These are phyloP conservation scores for Tolypocladium endophyticum DNA, from an alignment of 2,329 filamentous ascomycete genomes.

Conservation along the genomic window DNA sequence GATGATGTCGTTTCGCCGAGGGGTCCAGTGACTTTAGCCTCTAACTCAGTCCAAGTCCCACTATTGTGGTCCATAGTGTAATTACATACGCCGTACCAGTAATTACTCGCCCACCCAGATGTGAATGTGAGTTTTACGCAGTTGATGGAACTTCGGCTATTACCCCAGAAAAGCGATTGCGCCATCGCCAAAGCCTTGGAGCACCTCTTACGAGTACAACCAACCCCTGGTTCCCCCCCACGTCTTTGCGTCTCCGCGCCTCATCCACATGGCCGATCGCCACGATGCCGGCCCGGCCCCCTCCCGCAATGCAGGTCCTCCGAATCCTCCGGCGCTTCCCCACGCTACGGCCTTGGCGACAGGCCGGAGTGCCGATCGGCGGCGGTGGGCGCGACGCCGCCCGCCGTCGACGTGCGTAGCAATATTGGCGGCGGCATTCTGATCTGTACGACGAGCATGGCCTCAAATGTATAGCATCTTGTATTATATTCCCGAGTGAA, in stretches of 20 bases:
- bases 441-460: constrained; percentile 21
- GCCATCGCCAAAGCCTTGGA: background rate
- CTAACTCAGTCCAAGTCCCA: background rate
- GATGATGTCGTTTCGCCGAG: background rate
- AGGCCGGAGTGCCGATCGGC: constrained; percentile 5
- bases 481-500: no score
- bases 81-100: no score
- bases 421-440: no score
- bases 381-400: background rate
- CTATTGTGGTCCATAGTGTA: background rate
- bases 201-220: background rate
- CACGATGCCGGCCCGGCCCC: constrained; percentile 1
- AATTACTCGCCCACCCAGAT: no score
- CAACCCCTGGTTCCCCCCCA: background rate
- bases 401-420: background rate
- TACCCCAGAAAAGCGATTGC: background rate
- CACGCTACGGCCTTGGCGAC: constrained; percentile 9
- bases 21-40: background rate
- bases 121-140: no score
- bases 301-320: constrained; percentile 11
- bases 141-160: background rate
- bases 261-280: background rate
- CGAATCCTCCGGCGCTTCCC: constrained; percentile 11
- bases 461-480: no score
- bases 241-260: background rate